Conservation (phyloP, 441 rosid genomes). For the Gossypium lobatum region DNA sequence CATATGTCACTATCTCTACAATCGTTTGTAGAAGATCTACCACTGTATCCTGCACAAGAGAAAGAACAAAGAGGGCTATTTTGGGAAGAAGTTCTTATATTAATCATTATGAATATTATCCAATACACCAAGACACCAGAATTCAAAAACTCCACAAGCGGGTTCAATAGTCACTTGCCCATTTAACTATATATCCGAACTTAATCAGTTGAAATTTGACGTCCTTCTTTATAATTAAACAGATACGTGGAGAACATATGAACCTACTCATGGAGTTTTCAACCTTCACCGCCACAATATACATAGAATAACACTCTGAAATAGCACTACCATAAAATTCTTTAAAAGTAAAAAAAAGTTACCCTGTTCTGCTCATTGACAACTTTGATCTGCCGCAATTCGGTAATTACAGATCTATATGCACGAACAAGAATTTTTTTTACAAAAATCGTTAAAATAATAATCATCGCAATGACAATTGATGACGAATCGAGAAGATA, state of each 20-base stretch:
- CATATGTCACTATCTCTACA: constrained; percentile 68
- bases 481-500: background rate
- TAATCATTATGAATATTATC: background rate
- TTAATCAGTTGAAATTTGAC: background rate
- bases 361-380: constrained; percentile 50
- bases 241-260: background rate
- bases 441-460: background rate
- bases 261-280: constrained; percentile 1
- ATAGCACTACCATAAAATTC: background rate
- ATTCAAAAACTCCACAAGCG: background rate
- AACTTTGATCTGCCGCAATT: constrained; percentile 45
- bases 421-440: constrained; percentile 1
- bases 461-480: background rate
- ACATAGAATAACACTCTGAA: background rate
- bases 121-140: background rate
- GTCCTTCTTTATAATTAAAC: constrained; percentile 5
- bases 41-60: constrained; percentile 40
- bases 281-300: background rate
- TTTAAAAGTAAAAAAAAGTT: constrained; percentile 11
- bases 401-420: constrained; percentile 40
- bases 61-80: background rate
- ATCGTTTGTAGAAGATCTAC: constrained; percentile 59
- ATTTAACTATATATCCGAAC: background rate
- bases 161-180: background rate
- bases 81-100: background rate